These are phyloP conservation scores for Cyberlindnera mrakii DNA, from an alignment of 805 yeast species.

Conservation along the genomic window DNA sequence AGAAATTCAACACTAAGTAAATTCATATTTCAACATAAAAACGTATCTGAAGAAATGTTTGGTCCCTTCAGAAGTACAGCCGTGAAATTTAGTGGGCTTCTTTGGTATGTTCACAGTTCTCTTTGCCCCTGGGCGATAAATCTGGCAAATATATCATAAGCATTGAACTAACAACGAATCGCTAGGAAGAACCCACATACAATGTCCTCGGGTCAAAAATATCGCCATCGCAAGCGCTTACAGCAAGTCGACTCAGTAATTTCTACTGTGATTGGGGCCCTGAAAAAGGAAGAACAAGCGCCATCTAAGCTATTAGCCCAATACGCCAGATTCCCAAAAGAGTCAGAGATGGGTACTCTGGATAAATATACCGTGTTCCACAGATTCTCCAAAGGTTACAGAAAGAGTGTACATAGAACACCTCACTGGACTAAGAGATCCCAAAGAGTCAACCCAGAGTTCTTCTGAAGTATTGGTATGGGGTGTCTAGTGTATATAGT, in stretches of 20 bases:
- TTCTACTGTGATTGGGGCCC: constrained; percentile 51
- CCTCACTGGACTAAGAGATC: constrained; percentile 91
- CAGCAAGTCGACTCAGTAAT: constrained; percentile 75
- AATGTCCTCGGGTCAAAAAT: constrained; percentile 74
- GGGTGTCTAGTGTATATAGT: constrained; percentile 6
- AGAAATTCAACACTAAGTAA: too few relatives aligned
- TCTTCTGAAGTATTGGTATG: constrained; percentile 8
- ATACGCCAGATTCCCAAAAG: constrained; percentile 61
- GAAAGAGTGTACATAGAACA: constrained; percentile 81
- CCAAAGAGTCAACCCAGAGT: constrained; percentile 68
- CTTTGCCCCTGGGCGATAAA: too few relatives aligned
- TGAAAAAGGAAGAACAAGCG: constrained; percentile 23
- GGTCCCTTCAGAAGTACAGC: constrained; percentile 66
- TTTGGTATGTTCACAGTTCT: constrained; percentile 43
- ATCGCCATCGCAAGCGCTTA: constrained; percentile 79
- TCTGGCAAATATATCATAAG: neutral
- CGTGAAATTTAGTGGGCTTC: constrained; percentile 60
- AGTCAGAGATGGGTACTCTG: constrained; percentile 66
- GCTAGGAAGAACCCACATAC: constrained; percentile 69
- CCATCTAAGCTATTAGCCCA: constrained; percentile 20
- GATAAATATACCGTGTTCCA: constrained; percentile 88
- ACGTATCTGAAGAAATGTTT: constrained; percentile 36
- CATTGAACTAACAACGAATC: constrained; percentile 5
- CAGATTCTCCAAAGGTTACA: constrained; percentile 66
- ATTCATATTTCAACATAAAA: too few relatives aligned